Evolutionary conservation across 169 alveolate species (phyloP), one percentile per base, ranked within the genome.

Genomic region (Cryptosporidium sp.): DNA sequence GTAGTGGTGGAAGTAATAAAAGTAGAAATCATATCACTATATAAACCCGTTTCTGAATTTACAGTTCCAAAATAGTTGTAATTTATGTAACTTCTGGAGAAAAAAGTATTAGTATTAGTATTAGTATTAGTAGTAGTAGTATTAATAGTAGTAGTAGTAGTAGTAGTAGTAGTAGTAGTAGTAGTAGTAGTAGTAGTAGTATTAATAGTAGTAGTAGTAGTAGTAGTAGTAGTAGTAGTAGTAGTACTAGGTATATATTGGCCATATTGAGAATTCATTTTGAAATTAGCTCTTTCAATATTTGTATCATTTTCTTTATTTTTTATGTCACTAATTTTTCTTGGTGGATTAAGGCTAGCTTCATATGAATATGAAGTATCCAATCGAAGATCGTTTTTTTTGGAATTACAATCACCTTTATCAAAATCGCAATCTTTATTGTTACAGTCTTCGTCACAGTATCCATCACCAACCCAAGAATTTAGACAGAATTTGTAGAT

Each of bases 381-480:
- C 0, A 26, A 45, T 50, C 2, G 1, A 33, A 6, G 2, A 14
- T 35, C 39, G 50, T 43, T 45, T 21, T 59, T 61, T 21, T 33
- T 14, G 29, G 65, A 21, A 31, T 55, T 39, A 62, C 92, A 86
- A 70, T 86, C 92, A 1, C 91, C 91, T 26, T 71, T 71, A 48
- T 86, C 92, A 80, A 59, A 86, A 14, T 71, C 33, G 43, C 92
- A 86, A 16, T 39, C 21, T 48, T 74, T 65, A 58, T 92, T 92
- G 71, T 91, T 89, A 68, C 94, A 92, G 39, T 89, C 86, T 31
- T 91, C 87, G 59, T 92, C 94, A 85, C 94, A 92, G 35, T 91
- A 84, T 37, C 94, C 94, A 52, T 92, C 94, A 4, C 94, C 94
- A n/a, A 92, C 91, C 91, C 92, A 92, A 69, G 91, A 91, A 18